These are phyloP conservation scores for Spinacia oleracea DNA, from an alignment of 179 eudicot species.

Conservation along the genomic window DNA sequence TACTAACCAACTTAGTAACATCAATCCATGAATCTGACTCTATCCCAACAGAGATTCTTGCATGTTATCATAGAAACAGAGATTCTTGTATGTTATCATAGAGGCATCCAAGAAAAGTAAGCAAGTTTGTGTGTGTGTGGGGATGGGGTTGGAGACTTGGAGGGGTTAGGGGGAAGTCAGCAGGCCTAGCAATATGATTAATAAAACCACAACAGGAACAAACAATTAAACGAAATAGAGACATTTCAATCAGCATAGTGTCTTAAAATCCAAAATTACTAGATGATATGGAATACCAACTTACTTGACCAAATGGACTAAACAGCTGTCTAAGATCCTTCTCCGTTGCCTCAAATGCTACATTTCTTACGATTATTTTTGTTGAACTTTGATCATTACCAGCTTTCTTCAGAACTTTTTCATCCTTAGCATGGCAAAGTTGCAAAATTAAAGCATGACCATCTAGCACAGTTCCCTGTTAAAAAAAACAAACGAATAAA, in stretches of 20 bases:
- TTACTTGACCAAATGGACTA: conserved; percentile 93
- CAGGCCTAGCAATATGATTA: not conserved
- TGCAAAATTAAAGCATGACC: conserved; percentile 90
- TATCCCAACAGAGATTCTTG: too few species aligned
- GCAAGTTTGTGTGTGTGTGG: too few species aligned
- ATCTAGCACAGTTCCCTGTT: conserved; percentile 92
- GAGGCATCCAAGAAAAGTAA: not conserved
- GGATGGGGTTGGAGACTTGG: too few species aligned
- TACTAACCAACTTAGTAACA: not conserved
- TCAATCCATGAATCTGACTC: not conserved
- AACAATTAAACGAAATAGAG: not conserved
- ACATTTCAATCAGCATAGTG: not conserved
- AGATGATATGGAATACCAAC: not conserved
- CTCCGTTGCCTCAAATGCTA: conserved; percentile 94
- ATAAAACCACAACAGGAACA: not conserved
- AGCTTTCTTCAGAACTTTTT: conserved; percentile 45
- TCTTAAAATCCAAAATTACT: not conserved
- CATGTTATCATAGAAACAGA: not conserved
- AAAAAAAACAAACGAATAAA: not conserved
- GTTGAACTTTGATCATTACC: conserved; percentile 78
- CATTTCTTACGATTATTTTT: conserved; percentile 85
- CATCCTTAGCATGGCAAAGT: conserved; percentile 69
- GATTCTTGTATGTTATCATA: not conserved
- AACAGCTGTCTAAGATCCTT: conserved; percentile 86
- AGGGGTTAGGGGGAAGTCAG: not conserved